phyloP scores from a whole-genome alignment of 306 rosid species.

The Dryas alaskensis region DNA sequence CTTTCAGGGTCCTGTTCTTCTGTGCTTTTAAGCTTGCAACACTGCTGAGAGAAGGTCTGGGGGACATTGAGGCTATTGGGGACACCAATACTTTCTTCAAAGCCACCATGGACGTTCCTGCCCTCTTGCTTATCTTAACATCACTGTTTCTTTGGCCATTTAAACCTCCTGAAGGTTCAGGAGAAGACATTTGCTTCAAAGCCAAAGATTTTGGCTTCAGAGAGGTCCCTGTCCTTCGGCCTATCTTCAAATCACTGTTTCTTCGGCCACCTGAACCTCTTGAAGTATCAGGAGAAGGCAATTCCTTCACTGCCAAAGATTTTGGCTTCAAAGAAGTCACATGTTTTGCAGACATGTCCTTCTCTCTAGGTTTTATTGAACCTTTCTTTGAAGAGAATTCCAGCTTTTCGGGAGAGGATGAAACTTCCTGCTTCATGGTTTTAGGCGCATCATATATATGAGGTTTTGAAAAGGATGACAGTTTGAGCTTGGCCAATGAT shows the following conservation, averaged over 20 bases:
- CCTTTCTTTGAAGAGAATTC: slow-evolving; percentile 32
- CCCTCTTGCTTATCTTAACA: slow-evolving; percentile 38
- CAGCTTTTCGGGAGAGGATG: slow-evolving; percentile 31
- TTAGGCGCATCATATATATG: slow-evolving; percentile 30
- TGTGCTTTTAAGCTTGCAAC: slow-evolving; percentile 43
- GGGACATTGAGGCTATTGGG: slow-evolving; percentile 32
- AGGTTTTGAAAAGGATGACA: slow-evolving; percentile 27
- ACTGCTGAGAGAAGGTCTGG: slow-evolving; percentile 40
- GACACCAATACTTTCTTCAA: slow-evolving; percentile 41
- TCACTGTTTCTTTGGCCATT: slow-evolving; percentile 33
- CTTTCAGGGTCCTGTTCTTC: slow-evolving; percentile 42
- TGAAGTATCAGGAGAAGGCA: slow-evolving; percentile 32
- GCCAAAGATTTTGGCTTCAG: slow-evolving; percentile 32
- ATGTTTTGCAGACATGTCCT: slow-evolving; percentile 36
- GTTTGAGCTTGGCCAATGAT: slow-evolving; percentile 36
- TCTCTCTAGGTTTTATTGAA: slow-evolving; percentile 31
- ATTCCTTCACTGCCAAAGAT: slow-evolving; percentile 28
- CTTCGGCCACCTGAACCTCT: slow-evolving; percentile 24
- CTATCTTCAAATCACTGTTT: not conserved
- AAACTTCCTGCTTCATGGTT: slow-evolving; percentile 34
- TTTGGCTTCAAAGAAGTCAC: slow-evolving; percentile 35
- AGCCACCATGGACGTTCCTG: slow-evolving; percentile 34
- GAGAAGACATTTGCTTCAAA: slow-evolving; percentile 37
- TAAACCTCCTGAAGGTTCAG: slow-evolving; percentile 29
- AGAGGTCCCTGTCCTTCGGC: slow-evolving; percentile 23